phyloP scores from a whole-genome alignment of 768 basidiomycete genomes.

The Crepidotus variabilis region DNA sequence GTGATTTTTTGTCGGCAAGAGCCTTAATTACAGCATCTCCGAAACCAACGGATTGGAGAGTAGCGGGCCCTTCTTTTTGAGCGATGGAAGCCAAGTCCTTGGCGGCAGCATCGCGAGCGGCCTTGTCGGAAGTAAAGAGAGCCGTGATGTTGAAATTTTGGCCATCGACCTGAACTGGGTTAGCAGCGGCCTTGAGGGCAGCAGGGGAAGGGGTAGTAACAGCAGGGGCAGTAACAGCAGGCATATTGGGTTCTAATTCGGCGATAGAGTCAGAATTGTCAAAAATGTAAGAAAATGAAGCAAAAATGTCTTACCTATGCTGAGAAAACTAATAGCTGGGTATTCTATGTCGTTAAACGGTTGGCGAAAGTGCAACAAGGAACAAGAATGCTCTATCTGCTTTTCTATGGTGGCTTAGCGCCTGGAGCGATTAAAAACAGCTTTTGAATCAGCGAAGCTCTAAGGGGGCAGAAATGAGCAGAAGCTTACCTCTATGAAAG shows the following conservation, averaged over 20 bases:
- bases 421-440: constrained; percentile 21
- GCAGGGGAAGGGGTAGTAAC: constrained; percentile 57
- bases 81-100: constrained; percentile 65
- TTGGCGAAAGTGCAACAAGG: constrained; percentile 50
- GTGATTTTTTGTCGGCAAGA: constrained; percentile 92
- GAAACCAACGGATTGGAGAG: constrained; percentile 68
- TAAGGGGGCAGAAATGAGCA: neutral
- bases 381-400: constrained; percentile 62
- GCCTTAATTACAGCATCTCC: constrained; percentile 76
- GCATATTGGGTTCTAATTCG: constrained; percentile 62
- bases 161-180: constrained; percentile 45
- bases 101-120: constrained; percentile 69
- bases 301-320: constrained; percentile 34
- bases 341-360: constrained; percentile 39
- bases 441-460: constrained; percentile 7
- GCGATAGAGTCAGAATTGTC: constrained; percentile 4
- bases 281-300: neutral
- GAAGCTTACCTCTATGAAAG: constrained; percentile 36
- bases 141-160: constrained; percentile 68
- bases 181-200: constrained; percentile 61
- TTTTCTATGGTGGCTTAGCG: constrained; percentile 38
- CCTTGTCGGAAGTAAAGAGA: constrained; percentile 85
- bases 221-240: constrained; percentile 69
- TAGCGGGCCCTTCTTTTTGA: constrained; percentile 82
- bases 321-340: constrained; percentile 26